Conservation (phyloP, 129 eudicot genomes). For the Solidago caesia region DNA sequence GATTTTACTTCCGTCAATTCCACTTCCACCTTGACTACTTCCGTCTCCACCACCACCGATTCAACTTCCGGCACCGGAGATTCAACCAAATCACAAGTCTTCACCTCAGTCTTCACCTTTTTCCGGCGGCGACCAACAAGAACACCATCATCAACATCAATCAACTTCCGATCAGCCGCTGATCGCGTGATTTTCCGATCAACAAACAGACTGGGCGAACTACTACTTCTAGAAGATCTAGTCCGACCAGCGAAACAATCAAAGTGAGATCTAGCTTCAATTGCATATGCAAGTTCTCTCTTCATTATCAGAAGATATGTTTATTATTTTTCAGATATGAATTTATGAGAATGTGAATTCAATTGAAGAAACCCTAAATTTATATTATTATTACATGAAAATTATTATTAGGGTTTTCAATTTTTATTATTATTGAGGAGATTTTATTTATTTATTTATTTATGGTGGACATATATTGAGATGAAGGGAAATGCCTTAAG, state of each 20-base stretch:
- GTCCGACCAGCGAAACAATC: conserved; percentile 45
- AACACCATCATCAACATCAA: conserved; percentile 20
- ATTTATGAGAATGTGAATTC: conserved; percentile 21
- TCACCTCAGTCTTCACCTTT: conserved; percentile 32
- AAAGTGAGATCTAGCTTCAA: conserved; percentile 47
- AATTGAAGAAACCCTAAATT: background rate
- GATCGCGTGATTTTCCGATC: conserved; percentile 16
- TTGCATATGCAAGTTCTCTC: conserved; percentile 51
- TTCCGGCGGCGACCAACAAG: conserved; percentile 50
- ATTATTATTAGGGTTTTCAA: no score
- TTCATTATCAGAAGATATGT: conserved; percentile 36
- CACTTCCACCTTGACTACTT: conserved; percentile 3
- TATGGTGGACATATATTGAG: no score
- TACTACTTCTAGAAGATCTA: conserved; percentile 30
- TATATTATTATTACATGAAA: no score
- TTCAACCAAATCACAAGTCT: conserved; percentile 31
- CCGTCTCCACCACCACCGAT: conserved; percentile 6
- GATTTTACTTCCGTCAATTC: background rate
- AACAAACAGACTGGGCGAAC: background rate
- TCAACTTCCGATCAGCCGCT: conserved; percentile 2
- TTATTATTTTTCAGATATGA: background rate
- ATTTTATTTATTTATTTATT: no score
- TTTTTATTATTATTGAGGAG: no score
- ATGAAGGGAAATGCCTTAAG: no score
- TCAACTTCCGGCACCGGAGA: conserved; percentile 13